Conservation (phyloP, 2,329 filamentous ascomycete genomes). For the Monilinia fructicola region DNA sequence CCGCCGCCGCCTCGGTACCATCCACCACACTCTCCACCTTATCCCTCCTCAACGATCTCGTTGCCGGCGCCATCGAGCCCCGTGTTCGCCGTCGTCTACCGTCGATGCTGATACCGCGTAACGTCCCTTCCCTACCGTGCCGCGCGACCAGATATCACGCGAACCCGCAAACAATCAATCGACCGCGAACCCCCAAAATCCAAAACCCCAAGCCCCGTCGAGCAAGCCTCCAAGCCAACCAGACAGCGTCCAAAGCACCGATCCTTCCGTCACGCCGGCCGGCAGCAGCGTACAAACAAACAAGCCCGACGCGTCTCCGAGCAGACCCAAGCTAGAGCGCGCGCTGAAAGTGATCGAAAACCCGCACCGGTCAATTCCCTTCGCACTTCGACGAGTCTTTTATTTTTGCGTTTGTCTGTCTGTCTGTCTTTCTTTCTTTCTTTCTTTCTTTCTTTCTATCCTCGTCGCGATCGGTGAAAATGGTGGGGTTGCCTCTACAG, state of each 20-base stretch:
- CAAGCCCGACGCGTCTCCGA: neutral
- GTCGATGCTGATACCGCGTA: too few relatives aligned
- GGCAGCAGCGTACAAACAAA: neutral
- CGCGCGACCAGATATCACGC: neutral
- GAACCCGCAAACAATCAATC: neutral
- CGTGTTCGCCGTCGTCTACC: too few relatives aligned
- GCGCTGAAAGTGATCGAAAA: neutral
- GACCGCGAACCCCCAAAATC: neutral
- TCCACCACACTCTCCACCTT: constrained; percentile 11
- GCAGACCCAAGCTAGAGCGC: too few relatives aligned
- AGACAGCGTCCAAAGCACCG: too few relatives aligned
- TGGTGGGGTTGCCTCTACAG: too few relatives aligned
- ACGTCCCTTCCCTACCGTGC: neutral
- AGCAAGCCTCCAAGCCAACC: neutral
- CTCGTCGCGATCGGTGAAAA: too few relatives aligned
- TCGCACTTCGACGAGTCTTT: too few relatives aligned
- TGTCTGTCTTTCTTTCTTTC: too few relatives aligned
- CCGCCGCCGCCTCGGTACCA: constrained; percentile 1
- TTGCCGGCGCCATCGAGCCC: constrained; percentile 4
- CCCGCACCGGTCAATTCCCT: too few relatives aligned
- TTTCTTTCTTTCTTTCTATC: too few relatives aligned
- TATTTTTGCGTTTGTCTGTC: too few relatives aligned
- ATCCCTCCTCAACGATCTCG: constrained; percentile 10
- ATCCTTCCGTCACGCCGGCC: neutral
- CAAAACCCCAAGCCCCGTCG: neutral